Conservation (phyloP, 2,329 filamentous ascomycete genomes). For the Nothophoma quercina region DNA sequence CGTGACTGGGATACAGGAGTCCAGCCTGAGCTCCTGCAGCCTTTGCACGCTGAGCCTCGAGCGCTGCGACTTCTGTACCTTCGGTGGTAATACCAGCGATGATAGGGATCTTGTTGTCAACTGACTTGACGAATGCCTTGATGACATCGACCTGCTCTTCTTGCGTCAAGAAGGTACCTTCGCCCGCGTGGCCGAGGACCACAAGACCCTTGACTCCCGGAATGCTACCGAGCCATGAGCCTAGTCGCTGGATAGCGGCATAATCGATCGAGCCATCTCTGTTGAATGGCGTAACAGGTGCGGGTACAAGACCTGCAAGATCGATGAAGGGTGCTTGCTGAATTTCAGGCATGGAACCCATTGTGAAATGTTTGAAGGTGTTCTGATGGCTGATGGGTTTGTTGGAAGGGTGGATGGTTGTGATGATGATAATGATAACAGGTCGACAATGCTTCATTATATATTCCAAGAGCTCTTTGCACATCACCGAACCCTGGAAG, state of each 20-base stretch:
- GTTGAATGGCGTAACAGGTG: constrained; percentile 62
- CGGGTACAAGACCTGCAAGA: constrained; percentile 59
- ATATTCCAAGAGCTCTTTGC: neutral
- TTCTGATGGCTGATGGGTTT: no score
- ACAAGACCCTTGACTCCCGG: constrained; percentile 61
- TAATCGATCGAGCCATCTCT: constrained; percentile 59
- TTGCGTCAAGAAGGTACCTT: constrained; percentile 62
- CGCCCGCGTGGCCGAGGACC: constrained; percentile 63
- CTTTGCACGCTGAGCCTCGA: constrained; percentile 60
- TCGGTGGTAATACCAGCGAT: constrained; percentile 63
- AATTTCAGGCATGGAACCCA: constrained; percentile 37
- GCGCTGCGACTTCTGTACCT: constrained; percentile 61
- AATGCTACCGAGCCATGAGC: constrained; percentile 62
- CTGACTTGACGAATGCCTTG: constrained; percentile 61
- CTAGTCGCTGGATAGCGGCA: constrained; percentile 61
- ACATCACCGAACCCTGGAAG: neutral
- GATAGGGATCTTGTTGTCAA: constrained; percentile 60
- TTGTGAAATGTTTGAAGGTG: constrained; percentile 14
- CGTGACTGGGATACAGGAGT: constrained; percentile 62
- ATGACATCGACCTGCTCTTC: constrained; percentile 60
- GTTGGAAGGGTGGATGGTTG: no score
- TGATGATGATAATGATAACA: no score
- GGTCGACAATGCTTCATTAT: neutral
- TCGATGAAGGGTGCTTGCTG: constrained; percentile 47
- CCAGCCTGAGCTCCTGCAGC: constrained; percentile 61